Percentiles rank a stretch among this genome's conserved stretches.
phyloP scores from a whole-genome alignment of 257 asterid genomes.

The Primulina eburnea region DNA sequence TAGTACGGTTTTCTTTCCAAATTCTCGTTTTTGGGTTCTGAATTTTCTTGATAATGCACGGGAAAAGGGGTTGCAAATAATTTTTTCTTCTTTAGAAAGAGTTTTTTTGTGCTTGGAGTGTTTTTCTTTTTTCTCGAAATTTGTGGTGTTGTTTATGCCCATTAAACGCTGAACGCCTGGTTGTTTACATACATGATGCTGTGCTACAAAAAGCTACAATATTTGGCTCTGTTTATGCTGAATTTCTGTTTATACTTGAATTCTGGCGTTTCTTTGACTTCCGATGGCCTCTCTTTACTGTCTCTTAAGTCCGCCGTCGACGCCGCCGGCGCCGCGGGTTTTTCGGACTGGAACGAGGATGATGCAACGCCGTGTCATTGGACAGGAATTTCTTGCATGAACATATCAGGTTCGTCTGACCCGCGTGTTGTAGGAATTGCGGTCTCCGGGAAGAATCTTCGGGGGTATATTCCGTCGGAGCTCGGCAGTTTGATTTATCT shows the following conservation, averaged over 20 bases:
- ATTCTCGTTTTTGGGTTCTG: background rate
- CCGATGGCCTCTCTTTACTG: constrained; percentile 78
- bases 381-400: constrained; percentile 84
- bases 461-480: constrained; percentile 92
- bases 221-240: constrained; percentile 29
- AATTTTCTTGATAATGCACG: constrained; percentile 9
- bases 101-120: background rate
- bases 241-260: constrained; percentile 20
- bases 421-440: constrained; percentile 81
- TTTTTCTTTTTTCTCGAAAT: background rate
- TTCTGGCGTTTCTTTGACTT: constrained; percentile 34
- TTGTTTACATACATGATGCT: constrained; percentile 23
- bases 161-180: background rate
- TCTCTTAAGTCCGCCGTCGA: constrained; percentile 77
- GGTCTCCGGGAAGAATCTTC: constrained; percentile 59
- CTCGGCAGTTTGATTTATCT: constrained; percentile 67
- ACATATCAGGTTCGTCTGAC: constrained; percentile 54
- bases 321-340: constrained; percentile 38
- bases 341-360: constrained; percentile 74
- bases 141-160: constrained; percentile 15
- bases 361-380: constrained; percentile 79
- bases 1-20: background rate
- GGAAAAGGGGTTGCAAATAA: constrained; percentile 22
- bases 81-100: background rate
- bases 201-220: constrained; percentile 26